phyloP scores from a whole-genome alignment of 1,284 basidiomycete species.

The Agaricales sp. region DNA sequence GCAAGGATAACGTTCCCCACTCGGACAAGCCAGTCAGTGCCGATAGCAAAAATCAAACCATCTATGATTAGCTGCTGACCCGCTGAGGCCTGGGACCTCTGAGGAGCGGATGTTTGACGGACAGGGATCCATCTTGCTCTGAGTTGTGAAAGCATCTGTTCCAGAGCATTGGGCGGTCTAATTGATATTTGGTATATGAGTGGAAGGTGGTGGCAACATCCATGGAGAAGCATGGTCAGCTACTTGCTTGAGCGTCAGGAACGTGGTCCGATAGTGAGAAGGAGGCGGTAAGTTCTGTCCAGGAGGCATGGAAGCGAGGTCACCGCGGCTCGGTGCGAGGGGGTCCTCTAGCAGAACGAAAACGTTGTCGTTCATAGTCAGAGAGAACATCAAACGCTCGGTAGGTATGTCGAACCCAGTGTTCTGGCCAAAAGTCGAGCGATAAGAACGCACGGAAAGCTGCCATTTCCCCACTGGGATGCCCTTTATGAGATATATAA shows the following conservation, averaged over 20 bases:
- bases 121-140: constrained; percentile 66
- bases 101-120: constrained; percentile 35
- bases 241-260: constrained; percentile 15
- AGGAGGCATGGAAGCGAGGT: constrained; percentile 37
- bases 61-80: constrained; percentile 61
- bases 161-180: constrained; percentile 58
- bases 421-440: constrained; percentile 49
- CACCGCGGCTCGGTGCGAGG: constrained; percentile 50
- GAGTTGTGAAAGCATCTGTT: constrained; percentile 59
- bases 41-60: constrained; percentile 58
- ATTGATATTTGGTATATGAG: too few relatives aligned
- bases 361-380: constrained; percentile 69
- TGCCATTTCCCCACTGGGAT: constrained; percentile 52
- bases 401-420: constrained; percentile 38
- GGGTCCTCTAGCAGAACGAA: constrained; percentile 71
- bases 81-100: constrained; percentile 35
- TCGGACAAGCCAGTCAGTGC: constrained; percentile 71
- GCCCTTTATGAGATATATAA: constrained; percentile 33
- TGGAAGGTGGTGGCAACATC: constrained; percentile 27
- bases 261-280: constrained; percentile 62
- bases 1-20: constrained; percentile 65
- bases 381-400: constrained; percentile 59
- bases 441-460: constrained; percentile 59
- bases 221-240: background rate
- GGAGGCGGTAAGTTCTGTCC: constrained; percentile 29